Conservation (phyloP, 169 alveolate genomes). For the Perkinsus olseni region DNA sequence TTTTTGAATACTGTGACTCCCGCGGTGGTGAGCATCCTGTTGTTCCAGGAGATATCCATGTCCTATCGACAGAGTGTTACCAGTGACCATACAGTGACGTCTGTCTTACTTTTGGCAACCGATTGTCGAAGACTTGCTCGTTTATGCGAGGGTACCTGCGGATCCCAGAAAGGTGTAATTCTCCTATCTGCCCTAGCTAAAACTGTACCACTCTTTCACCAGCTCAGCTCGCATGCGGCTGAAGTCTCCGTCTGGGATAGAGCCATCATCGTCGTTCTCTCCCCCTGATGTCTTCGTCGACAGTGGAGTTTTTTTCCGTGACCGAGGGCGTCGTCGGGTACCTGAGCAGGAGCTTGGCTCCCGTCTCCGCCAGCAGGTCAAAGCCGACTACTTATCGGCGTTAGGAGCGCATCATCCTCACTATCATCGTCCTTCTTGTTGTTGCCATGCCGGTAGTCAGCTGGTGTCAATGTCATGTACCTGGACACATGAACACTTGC, state of each 20-base stretch:
- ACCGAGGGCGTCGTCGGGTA: neutral
- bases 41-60: neutral
- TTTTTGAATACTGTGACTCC: neutral
- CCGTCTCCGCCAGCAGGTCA: neutral
- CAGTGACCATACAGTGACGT: neutral
- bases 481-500: neutral
- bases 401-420: neutral
- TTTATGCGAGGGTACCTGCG: neutral
- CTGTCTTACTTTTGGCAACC: neutral
- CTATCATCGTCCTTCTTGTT: neutral
- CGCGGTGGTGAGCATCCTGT: neutral
- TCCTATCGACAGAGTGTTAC: neutral
- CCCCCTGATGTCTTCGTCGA: neutral
- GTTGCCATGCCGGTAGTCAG: neutral
- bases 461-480: neutral
- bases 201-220: neutral
- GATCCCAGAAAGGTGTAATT: too few species aligned
- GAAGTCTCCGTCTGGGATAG: neutral
- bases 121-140: neutral
- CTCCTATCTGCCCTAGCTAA: too few species aligned
- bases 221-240: neutral
- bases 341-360: neutral
- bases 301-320: neutral
- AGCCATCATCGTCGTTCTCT: neutral
- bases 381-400: neutral